phyloP scores from a whole-genome alignment of 148 eudicot species.

The Camellia japonica region DNA sequence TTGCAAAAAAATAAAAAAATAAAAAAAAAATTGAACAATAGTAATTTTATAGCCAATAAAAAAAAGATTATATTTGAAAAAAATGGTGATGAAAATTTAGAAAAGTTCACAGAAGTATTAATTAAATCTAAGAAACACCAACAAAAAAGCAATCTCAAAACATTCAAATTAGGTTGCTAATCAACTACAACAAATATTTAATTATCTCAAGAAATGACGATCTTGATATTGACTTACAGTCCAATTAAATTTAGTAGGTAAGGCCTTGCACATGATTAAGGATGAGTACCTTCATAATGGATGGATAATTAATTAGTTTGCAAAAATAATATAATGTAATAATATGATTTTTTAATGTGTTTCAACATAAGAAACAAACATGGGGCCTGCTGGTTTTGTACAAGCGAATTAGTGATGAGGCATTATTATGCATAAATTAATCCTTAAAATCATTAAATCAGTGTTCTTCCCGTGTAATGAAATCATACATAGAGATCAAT shows the following conservation, averaged over 20 bases:
- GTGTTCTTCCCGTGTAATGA: background rate
- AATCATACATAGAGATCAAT: no score
- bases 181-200: no score
- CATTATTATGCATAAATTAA: background rate
- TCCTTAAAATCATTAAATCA: no score
- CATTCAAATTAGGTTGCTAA: no score
- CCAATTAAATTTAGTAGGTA: background rate
- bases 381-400: constrained; percentile 24
- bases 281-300: background rate
- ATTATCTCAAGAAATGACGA: background rate
- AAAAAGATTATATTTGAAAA: no score
- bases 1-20: no score
- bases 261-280: background rate
- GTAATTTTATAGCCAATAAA: no score
- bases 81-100: no score
- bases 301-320: no score
- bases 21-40: no score
- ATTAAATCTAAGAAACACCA: background rate
- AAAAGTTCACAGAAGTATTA: no score
- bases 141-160: background rate
- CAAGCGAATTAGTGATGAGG: constrained; percentile 7
- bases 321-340: no score
- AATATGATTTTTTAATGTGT: background rate
- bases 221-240: background rate
- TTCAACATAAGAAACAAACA: constrained; percentile 20